Evolutionary conservation across 768 basidiomycete genomes (phyloP), one percentile per base, ranked within the genome.

Genomic region (Kwoniella shandongensis): DNA sequence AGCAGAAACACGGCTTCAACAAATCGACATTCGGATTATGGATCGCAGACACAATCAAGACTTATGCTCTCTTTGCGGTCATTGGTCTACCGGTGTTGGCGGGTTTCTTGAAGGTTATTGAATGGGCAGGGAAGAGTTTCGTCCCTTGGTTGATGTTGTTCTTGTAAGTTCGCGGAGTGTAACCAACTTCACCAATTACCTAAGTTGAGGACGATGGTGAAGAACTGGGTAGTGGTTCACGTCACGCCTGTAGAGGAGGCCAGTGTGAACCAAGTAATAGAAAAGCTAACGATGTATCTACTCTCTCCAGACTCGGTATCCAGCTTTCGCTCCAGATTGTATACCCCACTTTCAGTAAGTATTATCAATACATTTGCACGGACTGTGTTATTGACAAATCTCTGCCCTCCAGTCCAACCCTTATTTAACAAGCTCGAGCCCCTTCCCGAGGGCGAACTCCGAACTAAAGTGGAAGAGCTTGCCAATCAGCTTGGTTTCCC

Each of bases 391-490:
- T 23, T 30, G 44, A 36, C 80, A 91, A 73, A 91, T 27, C 25
- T 13, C 15, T 27, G 26, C 20, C 25, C 18, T 38, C 35, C 45
- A 69, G 67, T 99, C 66, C 91, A 93, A 66, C 96, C 96, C 0
- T 78, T 98, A 54, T 98, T 98, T 83, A 98, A 99, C 83, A 98
- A 91, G 77, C 84, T 97, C 42, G 91, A 91, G 1, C 89, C 91
- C 2, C 83, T 99, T 4, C 79, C 83, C 0, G 80, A 82, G 13
- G 89, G 90, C 29, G 86, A 89, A 20, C 80, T 98, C 6, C 85
- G 91, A 22, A 79, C 77, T 6, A 81, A 89, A 36, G 88, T 93
- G 36, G 89, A 94, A 68, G 70, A 76, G 0, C 81, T 99, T 15
- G 90, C 93, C 0, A 67, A 78, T 38, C 86, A 86, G 69, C 86